Percentiles rank a stretch among this genome's conserved stretches.
Evolutionary conservation across 495 filamentous ascomycete species (phyloP).

Genomic region (Lasiosphaeris hirsuta): DNA sequence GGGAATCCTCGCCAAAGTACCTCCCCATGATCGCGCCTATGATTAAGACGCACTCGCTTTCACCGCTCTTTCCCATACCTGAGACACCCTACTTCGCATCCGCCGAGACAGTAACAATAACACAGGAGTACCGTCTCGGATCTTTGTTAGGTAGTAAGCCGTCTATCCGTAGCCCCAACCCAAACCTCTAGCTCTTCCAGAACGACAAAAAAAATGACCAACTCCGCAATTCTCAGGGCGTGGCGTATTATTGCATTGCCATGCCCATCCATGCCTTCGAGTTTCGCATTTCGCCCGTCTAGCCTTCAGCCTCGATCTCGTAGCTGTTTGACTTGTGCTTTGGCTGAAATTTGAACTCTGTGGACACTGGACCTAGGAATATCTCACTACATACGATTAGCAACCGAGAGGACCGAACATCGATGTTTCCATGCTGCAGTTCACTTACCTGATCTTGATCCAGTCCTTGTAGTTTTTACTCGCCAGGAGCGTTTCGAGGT

Average conservation of each 20-base stretch:
- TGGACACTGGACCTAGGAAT: conserved; percentile 89
- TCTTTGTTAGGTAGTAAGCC: conserved; percentile 5
- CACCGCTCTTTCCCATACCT: no score
- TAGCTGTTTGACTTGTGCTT: conserved; percentile 95
- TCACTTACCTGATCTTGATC: conserved; percentile 91
- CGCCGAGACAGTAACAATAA: neutral
- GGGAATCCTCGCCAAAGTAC: no score
- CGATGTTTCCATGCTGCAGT: neutral
- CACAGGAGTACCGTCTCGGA: conserved; percentile 6
- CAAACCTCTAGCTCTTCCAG: neutral
- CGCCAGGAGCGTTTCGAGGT: conserved; percentile 84
- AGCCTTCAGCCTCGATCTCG: conserved; percentile 59
- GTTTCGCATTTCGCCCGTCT: neutral
- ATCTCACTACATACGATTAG: conserved; percentile 65
- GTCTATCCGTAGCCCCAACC: neutral
- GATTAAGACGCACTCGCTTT: no score
- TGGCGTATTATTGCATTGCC: neutral
- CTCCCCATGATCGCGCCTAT: no score
- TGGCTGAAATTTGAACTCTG: conserved; percentile 91
- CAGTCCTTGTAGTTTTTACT: conserved; percentile 93
- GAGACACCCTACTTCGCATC: no score
- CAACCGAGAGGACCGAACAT: neutral
- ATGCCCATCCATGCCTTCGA: neutral
- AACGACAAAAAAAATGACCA: neutral
- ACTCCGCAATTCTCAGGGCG: no score